Percentiles rank a stretch among this genome's conserved stretches.
Conservation (phyloP, 495 filamentous ascomycete genomes). For the Schizothecium vesticola region DNA sequence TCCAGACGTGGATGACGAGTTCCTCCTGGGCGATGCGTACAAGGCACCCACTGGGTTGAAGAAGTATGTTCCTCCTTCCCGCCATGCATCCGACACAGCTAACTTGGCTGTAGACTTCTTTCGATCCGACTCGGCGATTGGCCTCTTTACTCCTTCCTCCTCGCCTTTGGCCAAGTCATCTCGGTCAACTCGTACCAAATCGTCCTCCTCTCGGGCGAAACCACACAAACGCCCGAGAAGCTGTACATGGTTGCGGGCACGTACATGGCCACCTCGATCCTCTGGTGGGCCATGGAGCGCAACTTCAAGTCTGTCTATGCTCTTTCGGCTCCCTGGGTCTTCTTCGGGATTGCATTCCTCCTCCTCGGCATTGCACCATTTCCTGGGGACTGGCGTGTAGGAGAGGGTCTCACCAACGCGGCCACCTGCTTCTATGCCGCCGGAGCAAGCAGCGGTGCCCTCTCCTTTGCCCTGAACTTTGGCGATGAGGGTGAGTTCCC, state of each 20-base stretch:
- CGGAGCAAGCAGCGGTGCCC: slow-evolving; percentile 54
- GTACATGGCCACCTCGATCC: slow-evolving; percentile 54
- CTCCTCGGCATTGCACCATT: slow-evolving; percentile 61
- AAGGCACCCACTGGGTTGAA: slow-evolving; percentile 60
- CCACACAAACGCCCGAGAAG: slow-evolving; percentile 54
- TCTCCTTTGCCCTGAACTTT: slow-evolving; percentile 65
- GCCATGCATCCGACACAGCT: slow-evolving; percentile 12
- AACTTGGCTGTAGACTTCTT: slow-evolving; percentile 22
- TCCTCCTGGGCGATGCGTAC: slow-evolving; percentile 59
- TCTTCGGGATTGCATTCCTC: slow-evolving; percentile 59
- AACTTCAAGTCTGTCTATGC: slow-evolving; percentile 51
- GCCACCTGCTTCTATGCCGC: slow-evolving; percentile 57
- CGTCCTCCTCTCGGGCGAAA: slow-evolving; percentile 56
- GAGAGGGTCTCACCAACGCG: slow-evolving; percentile 50
- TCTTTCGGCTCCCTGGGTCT: slow-evolving; percentile 53
- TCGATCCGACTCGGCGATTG: slow-evolving; percentile 51
- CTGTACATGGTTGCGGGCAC: slow-evolving; percentile 59
- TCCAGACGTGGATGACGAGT: slow-evolving; percentile 41
- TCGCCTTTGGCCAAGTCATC: slow-evolving; percentile 63
- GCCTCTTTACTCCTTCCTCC: slow-evolving; percentile 67
- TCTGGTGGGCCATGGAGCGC: slow-evolving; percentile 60
- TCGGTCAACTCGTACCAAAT: slow-evolving; percentile 66
- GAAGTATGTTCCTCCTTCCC: slow-evolving; percentile 41
- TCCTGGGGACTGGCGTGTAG: slow-evolving; percentile 27
- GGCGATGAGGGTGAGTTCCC: slow-evolving; percentile 47